Conservation (phyloP, 345 rosid species). For the Erysimum cheiranthoides region DNA sequence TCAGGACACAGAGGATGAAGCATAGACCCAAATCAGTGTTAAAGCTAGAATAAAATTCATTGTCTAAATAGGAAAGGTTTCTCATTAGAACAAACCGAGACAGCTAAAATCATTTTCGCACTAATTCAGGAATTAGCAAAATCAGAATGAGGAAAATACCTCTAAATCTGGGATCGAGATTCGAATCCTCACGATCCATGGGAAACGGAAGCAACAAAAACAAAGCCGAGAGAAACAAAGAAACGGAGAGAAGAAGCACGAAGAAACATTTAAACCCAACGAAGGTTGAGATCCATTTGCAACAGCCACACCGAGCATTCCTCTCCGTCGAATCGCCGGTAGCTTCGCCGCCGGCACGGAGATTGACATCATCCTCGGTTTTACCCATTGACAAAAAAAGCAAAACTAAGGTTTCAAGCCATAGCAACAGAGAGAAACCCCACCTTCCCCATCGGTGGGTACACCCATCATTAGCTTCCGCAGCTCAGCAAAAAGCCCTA, state of each 20-base stretch:
- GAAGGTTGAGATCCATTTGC: conserved; percentile 46
- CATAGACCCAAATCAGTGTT: conserved; percentile 3
- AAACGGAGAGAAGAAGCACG: conserved; percentile 59
- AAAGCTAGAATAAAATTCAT: not conserved
- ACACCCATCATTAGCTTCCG: conserved; percentile 41
- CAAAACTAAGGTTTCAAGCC: conserved; percentile 34
- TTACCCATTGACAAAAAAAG: conserved; percentile 68
- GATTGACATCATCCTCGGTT: conserved; percentile 63
- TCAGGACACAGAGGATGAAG: conserved; percentile 17
- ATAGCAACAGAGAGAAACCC: conserved; percentile 25
- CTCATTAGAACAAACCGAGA: not conserved
- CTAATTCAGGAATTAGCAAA: not conserved
- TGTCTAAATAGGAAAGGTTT: conserved; percentile 6
- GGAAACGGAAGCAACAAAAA: conserved; percentile 83
- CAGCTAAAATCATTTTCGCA: not conserved
- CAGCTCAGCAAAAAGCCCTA: conserved; percentile 37
- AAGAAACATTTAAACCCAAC: conserved; percentile 63
- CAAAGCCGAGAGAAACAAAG: conserved; percentile 76
- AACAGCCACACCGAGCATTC: conserved; percentile 49
- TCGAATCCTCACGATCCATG: conserved; percentile 61
- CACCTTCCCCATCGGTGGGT: conserved; percentile 40
- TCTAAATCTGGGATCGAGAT: conserved; percentile 74
- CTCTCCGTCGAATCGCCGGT: conserved; percentile 44
- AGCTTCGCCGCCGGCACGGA: conserved; percentile 39
- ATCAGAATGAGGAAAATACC: conserved; percentile 50